phyloP scores from a whole-genome alignment of 495 filamentous ascomycete genomes.

The Penicillium turbatum region DNA sequence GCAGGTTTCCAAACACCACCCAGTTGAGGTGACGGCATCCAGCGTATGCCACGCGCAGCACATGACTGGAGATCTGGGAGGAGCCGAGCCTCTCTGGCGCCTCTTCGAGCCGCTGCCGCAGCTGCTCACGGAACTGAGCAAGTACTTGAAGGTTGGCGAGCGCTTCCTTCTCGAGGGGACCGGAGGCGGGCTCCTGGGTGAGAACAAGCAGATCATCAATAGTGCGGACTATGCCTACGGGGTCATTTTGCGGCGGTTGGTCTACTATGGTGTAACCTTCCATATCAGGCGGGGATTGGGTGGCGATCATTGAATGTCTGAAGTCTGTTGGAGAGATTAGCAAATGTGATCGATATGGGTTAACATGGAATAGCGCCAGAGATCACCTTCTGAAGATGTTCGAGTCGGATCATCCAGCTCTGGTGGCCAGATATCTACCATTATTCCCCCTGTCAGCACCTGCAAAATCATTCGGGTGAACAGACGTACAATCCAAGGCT shows the following conservation, averaged over 20 bases:
- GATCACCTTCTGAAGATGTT: neutral
- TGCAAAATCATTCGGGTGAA: conserved; percentile 6
- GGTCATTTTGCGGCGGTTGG: neutral
- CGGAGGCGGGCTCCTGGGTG: conserved; percentile 6
- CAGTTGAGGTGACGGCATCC: conserved; percentile 14
- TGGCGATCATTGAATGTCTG: no score
- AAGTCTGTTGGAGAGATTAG: no score
- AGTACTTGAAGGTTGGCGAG: conserved; percentile 10
- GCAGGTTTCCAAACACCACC: conserved; percentile 12
- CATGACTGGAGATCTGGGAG: conserved; percentile 11
- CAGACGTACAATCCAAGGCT: conserved; percentile 16
- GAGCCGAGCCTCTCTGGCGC: conserved; percentile 10
- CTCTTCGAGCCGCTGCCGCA: conserved; percentile 16
- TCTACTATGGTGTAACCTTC: no score
- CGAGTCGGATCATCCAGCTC: conserved; percentile 4
- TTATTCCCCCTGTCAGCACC: conserved; percentile 10
- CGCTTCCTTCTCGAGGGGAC: conserved; percentile 4
- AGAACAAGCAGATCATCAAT: conserved; percentile 19
- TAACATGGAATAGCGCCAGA: no score
- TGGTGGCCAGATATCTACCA: conserved; percentile 16
- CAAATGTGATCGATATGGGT: no score
- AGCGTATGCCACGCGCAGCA: conserved; percentile 16
- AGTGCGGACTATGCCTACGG: conserved; percentile 4
- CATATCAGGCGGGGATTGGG: no score
- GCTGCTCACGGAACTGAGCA: conserved; percentile 10